Base-by-base conservation (phyloP, 768 basidiomycete species). In the Boletus fagicola region DNA sequence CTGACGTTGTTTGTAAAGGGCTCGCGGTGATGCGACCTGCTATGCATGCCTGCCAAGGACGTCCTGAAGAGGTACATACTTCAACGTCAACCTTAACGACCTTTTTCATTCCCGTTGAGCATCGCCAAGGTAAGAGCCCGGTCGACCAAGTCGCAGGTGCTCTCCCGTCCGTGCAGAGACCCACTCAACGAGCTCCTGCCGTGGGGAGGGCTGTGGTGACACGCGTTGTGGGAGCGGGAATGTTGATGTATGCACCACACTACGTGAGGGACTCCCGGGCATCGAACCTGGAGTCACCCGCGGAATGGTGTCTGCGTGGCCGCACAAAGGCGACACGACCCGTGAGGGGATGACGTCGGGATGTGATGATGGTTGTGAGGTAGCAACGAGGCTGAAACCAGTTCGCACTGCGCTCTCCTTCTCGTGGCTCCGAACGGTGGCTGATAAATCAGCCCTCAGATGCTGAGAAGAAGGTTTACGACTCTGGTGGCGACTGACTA, bases 61-160 rank as follows among this genome's bases (percentile, higher is more conserved):
- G 22, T 35, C 49, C 43, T 44, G 47, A 26, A 46, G 51, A 42
- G 56, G 54, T 13, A 46, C 28, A n/a, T n/a, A n/a, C n/a, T n/a
- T n/a, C n/a, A n/a, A n/a, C n/a, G 42, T 54, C 54, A 45, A 55
- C 44, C 56, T 51, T 49, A 36, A 59, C 59, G 42, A 30, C 53
- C 49, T 51, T 45, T 69, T 70, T 70, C 69, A 70, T 70, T 70
- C 70, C 69, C 69, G 69, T 54, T 56, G 55, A 61, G n/a, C 66
- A 68, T 69, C 58, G 62, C 64, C 63, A 60, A 62, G 52, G 63
- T 49, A 65, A 65, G 58, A 68, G 56, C 55, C 67, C 53, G 55
- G 44, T 50, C 59, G 63, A 60, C 62, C 53, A 53, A 53, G 56
- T 43, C 51, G 63, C 44, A 31, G 22, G 33, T 39, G 54, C 49